Conservation (phyloP, 2,329 filamentous ascomycete genomes). For the Corynespora cassiicola region DNA sequence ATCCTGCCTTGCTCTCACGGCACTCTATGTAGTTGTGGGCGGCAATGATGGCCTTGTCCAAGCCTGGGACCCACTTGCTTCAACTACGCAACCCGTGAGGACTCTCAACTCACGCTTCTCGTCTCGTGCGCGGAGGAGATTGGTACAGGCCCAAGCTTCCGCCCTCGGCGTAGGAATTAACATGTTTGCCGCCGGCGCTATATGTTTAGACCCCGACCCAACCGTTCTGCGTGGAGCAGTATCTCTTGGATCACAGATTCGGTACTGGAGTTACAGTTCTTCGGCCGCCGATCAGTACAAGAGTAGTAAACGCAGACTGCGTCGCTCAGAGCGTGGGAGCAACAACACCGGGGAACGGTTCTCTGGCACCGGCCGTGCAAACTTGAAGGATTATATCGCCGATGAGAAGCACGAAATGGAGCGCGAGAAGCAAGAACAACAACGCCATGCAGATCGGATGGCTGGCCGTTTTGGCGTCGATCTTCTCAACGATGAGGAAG, state of each 20-base stretch:
- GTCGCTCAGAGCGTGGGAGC: conserved; percentile 70
- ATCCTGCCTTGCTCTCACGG: conserved; percentile 80
- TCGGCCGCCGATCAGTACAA: conserved; percentile 73
- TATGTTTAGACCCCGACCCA: conserved; percentile 86
- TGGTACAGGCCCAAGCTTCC: conserved; percentile 70
- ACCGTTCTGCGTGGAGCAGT: conserved; percentile 85
- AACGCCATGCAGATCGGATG: conserved; percentile 73
- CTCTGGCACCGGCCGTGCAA: conserved; percentile 68
- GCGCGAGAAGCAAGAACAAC: conserved; percentile 70
- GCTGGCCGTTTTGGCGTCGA: conserved; percentile 85
- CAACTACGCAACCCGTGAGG: conserved; percentile 76
- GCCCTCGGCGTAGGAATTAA: conserved; percentile 73
- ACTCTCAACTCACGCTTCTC: conserved; percentile 88
- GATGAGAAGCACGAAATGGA: conserved; percentile 85
- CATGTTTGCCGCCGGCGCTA: conserved; percentile 81
- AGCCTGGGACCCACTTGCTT: conserved; percentile 94
- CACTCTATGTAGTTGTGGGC: conserved; percentile 88
- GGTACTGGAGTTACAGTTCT: conserved; percentile 96
- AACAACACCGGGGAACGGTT: conserved; percentile 66
- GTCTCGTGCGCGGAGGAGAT: conserved; percentile 79
- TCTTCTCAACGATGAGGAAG: conserved; percentile 68
- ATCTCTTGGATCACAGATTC: conserved; percentile 83
- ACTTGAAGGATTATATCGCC: conserved; percentile 81
- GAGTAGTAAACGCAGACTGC: conserved; percentile 78
- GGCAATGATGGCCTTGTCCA: conserved; percentile 95